Conservation (phyloP, 2,329 filamentous ascomycete genomes). For the Podosphaera fusca region DNA sequence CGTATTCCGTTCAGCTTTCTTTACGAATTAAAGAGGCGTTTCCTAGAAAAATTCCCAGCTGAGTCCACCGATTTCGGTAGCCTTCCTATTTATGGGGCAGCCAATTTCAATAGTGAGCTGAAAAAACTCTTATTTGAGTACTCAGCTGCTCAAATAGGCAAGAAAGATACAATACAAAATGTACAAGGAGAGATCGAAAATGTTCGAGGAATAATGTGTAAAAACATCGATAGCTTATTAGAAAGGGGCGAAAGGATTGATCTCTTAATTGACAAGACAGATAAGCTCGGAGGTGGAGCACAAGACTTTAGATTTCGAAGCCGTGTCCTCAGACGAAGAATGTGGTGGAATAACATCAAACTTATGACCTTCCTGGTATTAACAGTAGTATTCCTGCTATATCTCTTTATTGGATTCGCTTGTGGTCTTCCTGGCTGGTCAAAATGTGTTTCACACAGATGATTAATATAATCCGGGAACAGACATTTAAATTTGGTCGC, state of each 20-base stretch:
- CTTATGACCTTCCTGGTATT: constrained; percentile 61
- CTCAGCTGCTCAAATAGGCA: constrained; percentile 52
- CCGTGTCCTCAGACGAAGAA: constrained; percentile 64
- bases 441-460: constrained; percentile 12
- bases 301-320: constrained; percentile 77
- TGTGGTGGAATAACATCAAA: constrained; percentile 99
- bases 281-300: constrained; percentile 67
- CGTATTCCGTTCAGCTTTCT: constrained; percentile 86
- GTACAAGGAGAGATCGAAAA: constrained; percentile 82
- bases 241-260: constrained; percentile 87
- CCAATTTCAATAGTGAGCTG: constrained; percentile 61
- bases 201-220: constrained; percentile 79
- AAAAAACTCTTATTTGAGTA: constrained; percentile 62
- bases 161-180: constrained; percentile 61
- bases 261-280: constrained; percentile 87
- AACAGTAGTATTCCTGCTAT: constrained; percentile 49
- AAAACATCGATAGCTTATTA: constrained; percentile 76
- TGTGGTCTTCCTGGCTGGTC: constrained; percentile 39
- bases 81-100: constrained; percentile 76
- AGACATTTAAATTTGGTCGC: too few relatives aligned
- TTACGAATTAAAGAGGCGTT: constrained; percentile 71
- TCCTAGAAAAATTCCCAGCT: constrained; percentile 47
- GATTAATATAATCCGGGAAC: neutral
- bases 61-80: constrained; percentile 46
- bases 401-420: constrained; percentile 48